phyloP scores from a whole-genome alignment of 2,329 filamentous ascomycete species.

The Ophiocordyceps polyrhachis-furcata region DNA sequence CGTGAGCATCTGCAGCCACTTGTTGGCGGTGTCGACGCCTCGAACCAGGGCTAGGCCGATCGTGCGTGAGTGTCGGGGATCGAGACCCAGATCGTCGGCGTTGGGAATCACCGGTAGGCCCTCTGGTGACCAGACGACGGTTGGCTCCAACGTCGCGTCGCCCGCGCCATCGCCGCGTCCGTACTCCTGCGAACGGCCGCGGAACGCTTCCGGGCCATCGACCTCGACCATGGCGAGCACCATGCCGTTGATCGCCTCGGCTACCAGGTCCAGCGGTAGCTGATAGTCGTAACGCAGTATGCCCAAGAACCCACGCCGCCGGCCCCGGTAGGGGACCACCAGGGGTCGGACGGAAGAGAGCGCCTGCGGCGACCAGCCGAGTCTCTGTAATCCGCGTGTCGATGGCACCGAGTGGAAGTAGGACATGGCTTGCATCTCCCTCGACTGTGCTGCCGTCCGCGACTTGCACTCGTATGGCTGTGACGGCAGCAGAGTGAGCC shows the following conservation, averaged over 20 bases:
- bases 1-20: slow-evolving; percentile 44
- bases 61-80: slow-evolving; percentile 38
- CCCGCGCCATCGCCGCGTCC: neutral
- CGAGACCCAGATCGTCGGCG: slow-evolving; percentile 30
- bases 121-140: slow-evolving; percentile 19
- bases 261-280: slow-evolving; percentile 35
- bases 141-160: neutral
- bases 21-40: slow-evolving; percentile 38
- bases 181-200: slow-evolving; percentile 9
- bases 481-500: slow-evolving; percentile 37
- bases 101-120: slow-evolving; percentile 45
- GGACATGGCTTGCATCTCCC: slow-evolving; percentile 61
- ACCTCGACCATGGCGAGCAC: slow-evolving; percentile 47
- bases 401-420: slow-evolving; percentile 43
- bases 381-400: neutral
- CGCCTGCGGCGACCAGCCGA: slow-evolving; percentile 32
- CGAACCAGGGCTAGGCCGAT: slow-evolving; percentile 52
- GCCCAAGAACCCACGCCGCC: slow-evolving; percentile 36
- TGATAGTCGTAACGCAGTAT: slow-evolving; percentile 51
- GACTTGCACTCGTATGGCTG: slow-evolving; percentile 34
- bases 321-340: slow-evolving; percentile 38
- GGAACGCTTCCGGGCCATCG: slow-evolving; percentile 32
- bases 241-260: slow-evolving; percentile 51
- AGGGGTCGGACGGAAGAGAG: slow-evolving; percentile 40
- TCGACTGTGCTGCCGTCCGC: slow-evolving; percentile 44